A percentile compares a stretch with the other conserved stretches of the same genome.
phyloP scores from a whole-genome alignment of 2,329 filamentous ascomycete species.

The Arthroderma sp. region DNA sequence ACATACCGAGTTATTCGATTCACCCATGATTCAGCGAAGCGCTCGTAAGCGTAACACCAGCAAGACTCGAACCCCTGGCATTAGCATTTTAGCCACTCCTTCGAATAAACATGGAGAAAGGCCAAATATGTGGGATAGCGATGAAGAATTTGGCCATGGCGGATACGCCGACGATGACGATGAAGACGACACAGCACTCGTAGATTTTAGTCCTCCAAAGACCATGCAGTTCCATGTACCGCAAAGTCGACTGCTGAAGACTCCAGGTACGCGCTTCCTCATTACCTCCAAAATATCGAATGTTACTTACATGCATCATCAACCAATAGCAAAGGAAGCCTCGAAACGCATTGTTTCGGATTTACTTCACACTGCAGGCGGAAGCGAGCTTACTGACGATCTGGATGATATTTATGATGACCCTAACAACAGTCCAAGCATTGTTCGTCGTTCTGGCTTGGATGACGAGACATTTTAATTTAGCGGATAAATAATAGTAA shows the following conservation, averaged over 20 bases:
- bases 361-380: slow-evolving; percentile 34
- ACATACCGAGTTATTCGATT: slow-evolving; percentile 74
- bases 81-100: slow-evolving; percentile 66
- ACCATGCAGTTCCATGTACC: slow-evolving; percentile 44
- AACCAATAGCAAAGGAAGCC: slow-evolving; percentile 36
- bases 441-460: slow-evolving; percentile 31
- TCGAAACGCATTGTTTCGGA: slow-evolving; percentile 40
- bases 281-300: background rate
- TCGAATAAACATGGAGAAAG: slow-evolving; percentile 26
- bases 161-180: slow-evolving; percentile 44
- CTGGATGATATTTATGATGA: slow-evolving; percentile 20
- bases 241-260: slow-evolving; percentile 38
- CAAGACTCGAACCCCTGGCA: slow-evolving; percentile 49
- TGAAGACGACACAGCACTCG: slow-evolving; percentile 45
- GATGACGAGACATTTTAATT: slow-evolving; percentile 39
- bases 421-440: slow-evolving; percentile 34
- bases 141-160: slow-evolving; percentile 47
- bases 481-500: slow-evolving; percentile 1
- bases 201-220: slow-evolving; percentile 81
- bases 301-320: background rate
- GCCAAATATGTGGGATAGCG: slow-evolving; percentile 53
- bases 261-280: slow-evolving; percentile 27
- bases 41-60: slow-evolving; percentile 25
- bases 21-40: slow-evolving; percentile 43
- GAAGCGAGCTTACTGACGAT: slow-evolving; percentile 22